A percentile compares a stretch with the other conserved stretches of the same genome.
These are phyloP conservation scores for Sclerospora graminicola DNA, from an alignment of 352 stramenopile species.

Conservation along the genomic window DNA sequence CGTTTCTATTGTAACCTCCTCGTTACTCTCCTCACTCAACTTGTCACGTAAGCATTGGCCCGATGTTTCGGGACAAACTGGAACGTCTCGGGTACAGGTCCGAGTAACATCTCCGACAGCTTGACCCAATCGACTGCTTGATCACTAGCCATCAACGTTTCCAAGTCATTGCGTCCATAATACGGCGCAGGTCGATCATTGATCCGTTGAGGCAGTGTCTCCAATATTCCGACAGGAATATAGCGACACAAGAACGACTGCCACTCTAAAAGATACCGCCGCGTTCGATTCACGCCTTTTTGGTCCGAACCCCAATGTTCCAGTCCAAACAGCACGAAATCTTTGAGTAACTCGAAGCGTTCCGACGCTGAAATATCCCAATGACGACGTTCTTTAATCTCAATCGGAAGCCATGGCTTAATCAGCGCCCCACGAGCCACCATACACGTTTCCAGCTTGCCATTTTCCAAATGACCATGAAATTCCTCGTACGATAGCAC, in stretches of 20 bases:
- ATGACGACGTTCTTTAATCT: conserved; percentile 97
- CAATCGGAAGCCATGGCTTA: conserved; percentile 98
- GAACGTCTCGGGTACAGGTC: conserved; percentile 86
- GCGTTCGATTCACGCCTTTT: conserved; percentile 96
- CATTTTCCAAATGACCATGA: conserved; percentile 69
- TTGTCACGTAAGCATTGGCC: conserved; percentile 86
- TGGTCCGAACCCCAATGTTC: conserved; percentile 99
- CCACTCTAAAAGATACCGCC: conserved; percentile 98
- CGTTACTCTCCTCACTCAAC: conserved; percentile 6
- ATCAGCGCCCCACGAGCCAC: conserved; percentile 92
- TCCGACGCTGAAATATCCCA: conserved; percentile 96
- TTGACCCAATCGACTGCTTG: conserved; percentile 97
- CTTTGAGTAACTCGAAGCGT: conserved; percentile 93
- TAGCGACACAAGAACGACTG: conserved; percentile 97
- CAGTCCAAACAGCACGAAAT: conserved; percentile 95
- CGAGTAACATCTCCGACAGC: conserved; percentile 98
- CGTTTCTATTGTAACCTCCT: too few species aligned
- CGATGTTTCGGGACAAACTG: conserved; percentile 98
- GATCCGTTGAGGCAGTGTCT: conserved; percentile 93
- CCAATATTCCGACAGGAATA: conserved; percentile 95
- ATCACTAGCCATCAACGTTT: conserved; percentile 95
- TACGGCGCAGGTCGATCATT: conserved; percentile 93
- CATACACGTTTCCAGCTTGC: conserved; percentile 86
- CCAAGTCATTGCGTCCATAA: conserved; percentile 92
- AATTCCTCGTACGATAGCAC: conserved; percentile 83